Evolutionary conservation across 2,329 filamentous ascomycete genomes (phyloP), one percentile per base, ranked within the genome.

Genomic region (Pleomassaria siparia): DNA sequence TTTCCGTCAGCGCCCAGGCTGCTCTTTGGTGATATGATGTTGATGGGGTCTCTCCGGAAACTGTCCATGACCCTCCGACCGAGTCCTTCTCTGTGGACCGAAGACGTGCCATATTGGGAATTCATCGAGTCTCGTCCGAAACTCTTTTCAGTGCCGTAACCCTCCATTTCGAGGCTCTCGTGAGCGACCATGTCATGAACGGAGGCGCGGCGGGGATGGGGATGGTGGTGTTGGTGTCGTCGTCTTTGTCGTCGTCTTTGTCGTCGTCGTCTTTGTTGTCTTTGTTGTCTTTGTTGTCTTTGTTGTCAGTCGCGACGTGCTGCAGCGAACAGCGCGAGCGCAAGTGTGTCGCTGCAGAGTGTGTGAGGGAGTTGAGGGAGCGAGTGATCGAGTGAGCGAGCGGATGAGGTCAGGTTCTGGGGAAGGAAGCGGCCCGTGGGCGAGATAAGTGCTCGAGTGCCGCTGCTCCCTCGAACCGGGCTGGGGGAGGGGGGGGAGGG

Each of bases 1-100:
- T 76, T 76, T 44, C 79, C 79, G 70, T 82, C 77, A 6, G 75
- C 76, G 43, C 76, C 77, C 13, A 78, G 62, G 21, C 67, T 64
- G 20, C 72, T 73, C 53, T 73, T 71, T 4, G 76, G 76, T 29
- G 74, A 77, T 39, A 76, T 72, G 46, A 70, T 80, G 40, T 60
- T 60, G 40, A 67, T 71, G 9, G 67, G 69, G 43, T 71, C 68
- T 29, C 69, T 50, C 51, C 66, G 67, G 62, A 72, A 72, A 53
- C 69, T 71, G 54, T 72, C 69, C 44, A 72, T 49, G 18, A 72
- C 53, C 81, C 83, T 58, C 44, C 63, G 55, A 18, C 63, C 66
- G 9, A 71, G 53, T 28, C 62, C 58, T 5, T 66, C 63, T 16
- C 63, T 50, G 52, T 69, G 66, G 15, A 55, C 49, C 6, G 64